Conservation (phyloP, 2,329 filamentous ascomycete genomes). For the Aspergillus sp. region DNA sequence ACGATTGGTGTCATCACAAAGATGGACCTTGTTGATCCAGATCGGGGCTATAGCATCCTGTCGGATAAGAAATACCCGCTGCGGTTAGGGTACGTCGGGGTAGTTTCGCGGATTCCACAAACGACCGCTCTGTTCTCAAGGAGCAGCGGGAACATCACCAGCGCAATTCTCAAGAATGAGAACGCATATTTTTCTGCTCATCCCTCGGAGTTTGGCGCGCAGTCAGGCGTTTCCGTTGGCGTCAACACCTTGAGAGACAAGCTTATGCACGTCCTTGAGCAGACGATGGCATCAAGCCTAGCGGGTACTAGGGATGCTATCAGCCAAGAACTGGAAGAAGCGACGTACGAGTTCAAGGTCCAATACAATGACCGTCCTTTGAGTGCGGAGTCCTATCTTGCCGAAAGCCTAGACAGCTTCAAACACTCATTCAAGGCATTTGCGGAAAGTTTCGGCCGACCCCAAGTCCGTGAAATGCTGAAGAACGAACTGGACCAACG, state of each 20-base stretch:
- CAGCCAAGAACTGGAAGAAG: constrained; percentile 90
- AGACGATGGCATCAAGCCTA: constrained; percentile 92
- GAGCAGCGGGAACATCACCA: constrained; percentile 74
- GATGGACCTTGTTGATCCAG: constrained; percentile 92
- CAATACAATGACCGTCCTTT: constrained; percentile 97
- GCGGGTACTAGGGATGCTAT: constrained; percentile 89
- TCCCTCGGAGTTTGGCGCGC: constrained; percentile 72
- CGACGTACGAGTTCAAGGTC: constrained; percentile 97
- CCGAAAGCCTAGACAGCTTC: constrained; percentile 91
- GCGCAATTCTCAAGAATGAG: constrained; percentile 83
- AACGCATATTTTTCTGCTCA: constrained; percentile 82
- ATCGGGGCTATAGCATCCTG: constrained; percentile 73
- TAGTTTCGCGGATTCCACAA: constrained; percentile 78
- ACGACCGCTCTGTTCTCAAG: constrained; percentile 73
- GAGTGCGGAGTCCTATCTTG: constrained; percentile 93
- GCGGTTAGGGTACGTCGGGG: constrained; percentile 92
- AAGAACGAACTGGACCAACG: constrained; percentile 93
- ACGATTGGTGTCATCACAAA: constrained; percentile 99
- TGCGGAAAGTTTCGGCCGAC: constrained; percentile 80
- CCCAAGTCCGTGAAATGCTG: constrained; percentile 82
- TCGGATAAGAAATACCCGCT: constrained; percentile 90
- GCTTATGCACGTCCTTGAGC: constrained; percentile 93
- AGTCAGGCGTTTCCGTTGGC: constrained; percentile 72
- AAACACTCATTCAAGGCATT: constrained; percentile 98
- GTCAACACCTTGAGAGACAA: constrained; percentile 88